A percentile compares a stretch with the other conserved stretches of the same genome.
Evolutionary conservation across 768 basidiomycete species (phyloP).

Genomic region (Pulveroboletus ravenelii): DNA sequence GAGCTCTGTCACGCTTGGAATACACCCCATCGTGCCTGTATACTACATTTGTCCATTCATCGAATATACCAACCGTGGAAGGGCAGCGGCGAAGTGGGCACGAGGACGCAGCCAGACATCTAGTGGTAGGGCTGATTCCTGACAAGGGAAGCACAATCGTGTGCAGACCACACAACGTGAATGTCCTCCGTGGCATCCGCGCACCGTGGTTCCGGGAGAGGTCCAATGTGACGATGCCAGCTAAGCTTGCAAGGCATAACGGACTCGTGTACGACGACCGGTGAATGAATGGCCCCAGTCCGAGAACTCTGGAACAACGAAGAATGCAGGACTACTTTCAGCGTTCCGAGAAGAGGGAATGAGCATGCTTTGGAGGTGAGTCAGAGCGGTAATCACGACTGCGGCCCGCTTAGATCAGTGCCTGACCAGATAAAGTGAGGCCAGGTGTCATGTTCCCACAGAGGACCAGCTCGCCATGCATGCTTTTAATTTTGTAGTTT

Average conservation of each 20-base stretch:
- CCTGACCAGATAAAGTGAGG: constrained; percentile 27
- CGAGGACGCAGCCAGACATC: not conserved
- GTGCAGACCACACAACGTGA: constrained; percentile 5
- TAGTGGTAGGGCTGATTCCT: not conserved
- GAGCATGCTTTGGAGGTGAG: constrained; percentile 24
- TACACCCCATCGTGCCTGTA: not conserved
- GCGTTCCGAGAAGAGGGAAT: constrained; percentile 16
- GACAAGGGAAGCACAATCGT: not conserved
- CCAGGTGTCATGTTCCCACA: constrained; percentile 20
- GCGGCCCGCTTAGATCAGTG: constrained; percentile 23
- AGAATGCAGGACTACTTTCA: constrained; percentile 5
- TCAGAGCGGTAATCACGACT: constrained; percentile 21
- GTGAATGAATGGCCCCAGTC: constrained; percentile 20
- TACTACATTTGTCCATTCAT: not conserved
- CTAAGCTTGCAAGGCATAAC: constrained; percentile 18
- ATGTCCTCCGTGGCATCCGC: not conserved
- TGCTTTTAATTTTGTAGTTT: constrained; percentile 24
- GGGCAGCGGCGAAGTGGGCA: not conserved
- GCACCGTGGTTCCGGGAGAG: constrained; percentile 6
- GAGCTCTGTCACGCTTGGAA: constrained; percentile 14
- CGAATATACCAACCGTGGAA: not conserved
- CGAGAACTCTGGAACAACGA: constrained; percentile 26
- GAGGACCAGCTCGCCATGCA: constrained; percentile 5
- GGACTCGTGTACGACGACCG: constrained; percentile 16
- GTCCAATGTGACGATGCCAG: constrained; percentile 7